These are phyloP conservation scores for Telfairia occidentalis DNA, from an alignment of 331 rosid genomes.

Conservation along the genomic window DNA sequence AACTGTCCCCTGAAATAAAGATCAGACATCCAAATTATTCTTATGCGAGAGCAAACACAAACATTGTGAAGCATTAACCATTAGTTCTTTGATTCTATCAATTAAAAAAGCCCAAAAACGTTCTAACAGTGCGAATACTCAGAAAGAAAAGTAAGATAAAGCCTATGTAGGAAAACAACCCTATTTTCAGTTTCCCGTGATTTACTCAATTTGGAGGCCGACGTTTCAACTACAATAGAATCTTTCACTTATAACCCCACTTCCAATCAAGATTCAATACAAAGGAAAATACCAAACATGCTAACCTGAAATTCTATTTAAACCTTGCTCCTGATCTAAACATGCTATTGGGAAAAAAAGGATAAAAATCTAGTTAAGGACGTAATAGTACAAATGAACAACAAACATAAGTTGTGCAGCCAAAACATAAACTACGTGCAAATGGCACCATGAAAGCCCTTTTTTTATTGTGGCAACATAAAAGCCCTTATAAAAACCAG, in stretches of 20 bases:
- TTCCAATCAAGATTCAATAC: background rate
- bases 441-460: background rate
- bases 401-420: background rate
- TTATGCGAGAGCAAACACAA: background rate
- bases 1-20: slow-evolving; percentile 52
- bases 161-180: background rate
- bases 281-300: background rate
- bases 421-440: background rate
- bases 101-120: background rate
- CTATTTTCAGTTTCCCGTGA: background rate
- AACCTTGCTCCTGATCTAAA: background rate
- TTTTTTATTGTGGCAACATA: background rate
- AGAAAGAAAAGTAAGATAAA: background rate
- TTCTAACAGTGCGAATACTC: background rate
- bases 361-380: background rate
- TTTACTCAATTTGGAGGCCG: background rate
- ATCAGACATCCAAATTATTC: background rate
- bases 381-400: background rate
- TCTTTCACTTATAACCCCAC: background rate
- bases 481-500: background rate
- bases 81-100: background rate
- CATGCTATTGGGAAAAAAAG: background rate
- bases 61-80: background rate
- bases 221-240: background rate
- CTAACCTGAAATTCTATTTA: background rate